Percentiles rank a stretch among this genome's conserved stretches.
These are phyloP conservation scores for Prunella vulgaris DNA, from an alignment of 257 asterid genomes.

Conservation along the genomic window DNA sequence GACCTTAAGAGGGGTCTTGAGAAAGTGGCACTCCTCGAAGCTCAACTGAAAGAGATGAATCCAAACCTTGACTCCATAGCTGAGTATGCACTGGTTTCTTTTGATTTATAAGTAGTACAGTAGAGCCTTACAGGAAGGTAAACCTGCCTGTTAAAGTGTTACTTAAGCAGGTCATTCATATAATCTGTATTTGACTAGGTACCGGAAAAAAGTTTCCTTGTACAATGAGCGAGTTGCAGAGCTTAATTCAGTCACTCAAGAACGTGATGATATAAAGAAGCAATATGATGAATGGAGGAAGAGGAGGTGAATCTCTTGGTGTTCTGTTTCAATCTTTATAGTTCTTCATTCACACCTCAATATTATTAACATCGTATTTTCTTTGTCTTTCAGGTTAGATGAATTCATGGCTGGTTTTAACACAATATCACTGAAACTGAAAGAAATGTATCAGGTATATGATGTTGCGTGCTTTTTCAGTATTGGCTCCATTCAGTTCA, in stretches of 20 bases:
- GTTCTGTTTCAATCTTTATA: background rate
- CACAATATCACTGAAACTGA: slow-evolving; percentile 85
- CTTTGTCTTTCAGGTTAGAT: slow-evolving; percentile 62
- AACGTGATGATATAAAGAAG: slow-evolving; percentile 83
- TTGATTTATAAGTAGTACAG: background rate
- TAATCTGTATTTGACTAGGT: slow-evolving; percentile 40
- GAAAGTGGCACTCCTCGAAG: slow-evolving; percentile 84
- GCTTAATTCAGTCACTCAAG: slow-evolving; percentile 71
- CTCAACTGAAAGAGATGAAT: slow-evolving; percentile 90
- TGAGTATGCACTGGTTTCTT: slow-evolving; percentile 52
- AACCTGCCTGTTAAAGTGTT: background rate
- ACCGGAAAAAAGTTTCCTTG: slow-evolving; percentile 62
- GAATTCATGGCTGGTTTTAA: slow-evolving; percentile 97
- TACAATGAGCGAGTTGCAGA: slow-evolving; percentile 86
- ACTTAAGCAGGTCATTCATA: background rate
- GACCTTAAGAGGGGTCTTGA: slow-evolving; percentile 76
- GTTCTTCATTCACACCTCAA: background rate
- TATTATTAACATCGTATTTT: background rate
- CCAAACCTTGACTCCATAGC: slow-evolving; percentile 96
- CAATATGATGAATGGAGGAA: slow-evolving; percentile 95
- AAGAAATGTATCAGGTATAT: slow-evolving; percentile 97
- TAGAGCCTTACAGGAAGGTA: background rate
- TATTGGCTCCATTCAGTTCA: background rate
- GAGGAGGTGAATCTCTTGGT: slow-evolving; percentile 46
- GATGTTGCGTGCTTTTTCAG: slow-evolving; percentile 1